Conservation (phyloP, 352 stramenopile genomes). For the Globisporangium parvum region DNA sequence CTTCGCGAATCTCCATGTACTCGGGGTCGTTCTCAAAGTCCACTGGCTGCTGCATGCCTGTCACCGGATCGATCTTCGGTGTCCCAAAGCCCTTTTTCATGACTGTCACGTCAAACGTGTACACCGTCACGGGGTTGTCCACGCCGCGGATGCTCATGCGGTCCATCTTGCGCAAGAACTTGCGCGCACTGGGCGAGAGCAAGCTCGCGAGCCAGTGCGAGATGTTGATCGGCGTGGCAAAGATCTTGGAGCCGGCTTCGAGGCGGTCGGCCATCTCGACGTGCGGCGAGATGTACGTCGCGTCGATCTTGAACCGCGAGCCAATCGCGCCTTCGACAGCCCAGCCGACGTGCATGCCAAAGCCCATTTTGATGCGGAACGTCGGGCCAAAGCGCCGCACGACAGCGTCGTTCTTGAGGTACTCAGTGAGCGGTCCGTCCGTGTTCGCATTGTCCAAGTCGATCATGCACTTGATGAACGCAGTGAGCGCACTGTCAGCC, state of each 20-base stretch:
- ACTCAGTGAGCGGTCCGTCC: constrained; percentile 64
- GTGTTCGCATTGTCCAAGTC: constrained; percentile 82
- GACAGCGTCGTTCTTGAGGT: constrained; percentile 58
- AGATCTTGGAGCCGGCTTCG: constrained; percentile 94
- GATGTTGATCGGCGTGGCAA: constrained; percentile 75
- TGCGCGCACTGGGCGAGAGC: constrained; percentile 56
- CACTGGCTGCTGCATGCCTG: constrained; percentile 54
- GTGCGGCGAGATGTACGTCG: constrained; percentile 95
- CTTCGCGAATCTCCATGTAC: constrained; percentile 80
- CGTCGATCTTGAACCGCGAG: constrained; percentile 94
- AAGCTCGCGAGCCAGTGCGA: constrained; percentile 80
- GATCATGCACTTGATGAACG: constrained; percentile 95
- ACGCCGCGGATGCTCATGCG: constrained; percentile 81
- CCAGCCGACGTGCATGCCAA: constrained; percentile 95
- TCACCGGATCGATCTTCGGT: constrained; percentile 55
- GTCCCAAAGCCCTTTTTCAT: constrained; percentile 71
- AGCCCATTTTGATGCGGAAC: constrained; percentile 91
- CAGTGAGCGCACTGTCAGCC: constrained; percentile 90
- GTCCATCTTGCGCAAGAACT: constrained; percentile 81
- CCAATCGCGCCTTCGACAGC: constrained; percentile 95
- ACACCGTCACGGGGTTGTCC: constrained; percentile 75
- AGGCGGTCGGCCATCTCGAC: constrained; percentile 93
- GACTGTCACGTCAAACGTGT: constrained; percentile 86
- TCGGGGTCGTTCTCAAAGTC: constrained; percentile 82
- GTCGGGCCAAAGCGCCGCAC: constrained; percentile 75